A percentile compares a stretch with the other conserved stretches of the same genome.
These are phyloP conservation scores for Microbotryum silenes-acaulis DNA, from an alignment of 1,284 basidiomycete species.

Conservation along the genomic window DNA sequence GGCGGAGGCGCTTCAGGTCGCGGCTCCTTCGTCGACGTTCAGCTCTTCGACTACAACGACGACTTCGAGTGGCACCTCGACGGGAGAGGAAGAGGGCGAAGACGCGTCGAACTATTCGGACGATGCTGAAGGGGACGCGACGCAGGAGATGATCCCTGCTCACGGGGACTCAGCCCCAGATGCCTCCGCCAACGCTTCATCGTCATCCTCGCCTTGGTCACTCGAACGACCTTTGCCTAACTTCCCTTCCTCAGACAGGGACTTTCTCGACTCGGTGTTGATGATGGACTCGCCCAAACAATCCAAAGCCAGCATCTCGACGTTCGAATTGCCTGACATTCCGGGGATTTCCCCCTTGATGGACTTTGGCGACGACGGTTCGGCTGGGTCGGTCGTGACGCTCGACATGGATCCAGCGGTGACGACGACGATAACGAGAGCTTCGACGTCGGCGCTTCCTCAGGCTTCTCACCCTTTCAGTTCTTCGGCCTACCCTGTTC, in stretches of 20 bases:
- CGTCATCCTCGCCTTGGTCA: too few relatives aligned
- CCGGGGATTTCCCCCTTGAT: conserved; percentile 28
- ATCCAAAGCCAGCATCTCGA: neutral
- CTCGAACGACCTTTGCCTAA: too few relatives aligned
- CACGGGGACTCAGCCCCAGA: too few relatives aligned
- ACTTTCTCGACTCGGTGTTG: too few relatives aligned
- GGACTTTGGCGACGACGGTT: conserved; percentile 24
- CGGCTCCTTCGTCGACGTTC: conserved; percentile 10
- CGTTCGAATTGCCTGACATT: conserved; percentile 30
- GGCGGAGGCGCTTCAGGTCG: neutral
- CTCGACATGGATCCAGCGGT: neutral
- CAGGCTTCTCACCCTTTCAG: neutral
- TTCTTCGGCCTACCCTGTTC: neutral
- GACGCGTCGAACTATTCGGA: conserved; percentile 17
- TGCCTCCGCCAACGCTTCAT: too few relatives aligned
- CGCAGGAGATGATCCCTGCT: neutral
- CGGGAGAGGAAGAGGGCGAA: conserved; percentile 11
- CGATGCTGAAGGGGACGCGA: conserved; percentile 15
- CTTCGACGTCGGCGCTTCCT: too few relatives aligned
- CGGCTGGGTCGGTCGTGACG: conserved; percentile 15
- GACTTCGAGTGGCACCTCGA: neutral
- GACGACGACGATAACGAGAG: neutral
- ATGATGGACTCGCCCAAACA: too few relatives aligned
- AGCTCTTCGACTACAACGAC: conserved; percentile 10
- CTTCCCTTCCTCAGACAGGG: too few relatives aligned